These are phyloP conservation scores for Phaffia australis DNA, from an alignment of 768 basidiomycete species.

Conservation along the genomic window DNA sequence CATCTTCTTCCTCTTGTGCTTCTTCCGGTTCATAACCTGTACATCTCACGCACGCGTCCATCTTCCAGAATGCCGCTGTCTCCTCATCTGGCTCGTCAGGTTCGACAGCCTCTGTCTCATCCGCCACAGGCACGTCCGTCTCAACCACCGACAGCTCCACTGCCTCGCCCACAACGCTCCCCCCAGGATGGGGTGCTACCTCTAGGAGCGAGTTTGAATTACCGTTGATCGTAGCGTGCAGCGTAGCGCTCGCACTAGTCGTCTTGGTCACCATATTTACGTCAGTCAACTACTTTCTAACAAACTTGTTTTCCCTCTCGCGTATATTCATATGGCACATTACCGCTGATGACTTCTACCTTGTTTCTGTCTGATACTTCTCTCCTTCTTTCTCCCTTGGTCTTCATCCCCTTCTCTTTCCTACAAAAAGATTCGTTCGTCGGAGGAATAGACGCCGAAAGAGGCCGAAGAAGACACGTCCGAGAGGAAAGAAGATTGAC, in stretches of 20 bases:
- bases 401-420: slow-evolving; percentile 1
- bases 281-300: not conserved
- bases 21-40: not conserved
- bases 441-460: too few species aligned
- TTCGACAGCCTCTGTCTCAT: not conserved
- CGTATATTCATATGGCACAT: too few species aligned
- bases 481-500: too few species aligned
- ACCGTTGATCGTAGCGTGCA: slow-evolving; percentile 14
- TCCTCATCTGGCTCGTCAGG: not conserved
- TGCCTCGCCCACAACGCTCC: slow-evolving; percentile 1
- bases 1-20: not conserved
- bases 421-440: too few species aligned
- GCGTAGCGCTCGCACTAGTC: slow-evolving; percentile 4
- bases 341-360: not conserved
- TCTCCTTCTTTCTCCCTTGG: not conserved
- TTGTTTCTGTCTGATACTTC: too few species aligned
- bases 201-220: slow-evolving; percentile 8
- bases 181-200: slow-evolving; percentile 3
- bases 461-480: too few species aligned
- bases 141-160: not conserved
- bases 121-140: not conserved
- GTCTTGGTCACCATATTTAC: slow-evolving; percentile 13
- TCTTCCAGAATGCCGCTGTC: not conserved
- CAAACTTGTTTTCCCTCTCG: not conserved
- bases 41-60: not conserved